Base-by-base conservation (phyloP, 2,329 filamentous ascomycete genomes). In the Stromatinia cepivora region DNA sequence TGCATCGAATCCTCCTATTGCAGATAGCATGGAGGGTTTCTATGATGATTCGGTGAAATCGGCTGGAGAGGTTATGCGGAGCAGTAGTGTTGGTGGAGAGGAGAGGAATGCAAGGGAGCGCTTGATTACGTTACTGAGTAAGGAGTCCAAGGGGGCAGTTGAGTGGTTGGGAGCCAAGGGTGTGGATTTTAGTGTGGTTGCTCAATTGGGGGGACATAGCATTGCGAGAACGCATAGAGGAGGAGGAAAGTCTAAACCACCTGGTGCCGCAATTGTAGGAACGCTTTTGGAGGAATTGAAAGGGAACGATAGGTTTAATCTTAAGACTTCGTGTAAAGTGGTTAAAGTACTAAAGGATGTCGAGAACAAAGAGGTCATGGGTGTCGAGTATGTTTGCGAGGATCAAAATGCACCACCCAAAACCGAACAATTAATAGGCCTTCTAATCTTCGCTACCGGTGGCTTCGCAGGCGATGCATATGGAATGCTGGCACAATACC, bases 381-480 rank as follows among this genome's bases (percentile, higher is more conserved):
- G 88, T 0, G 85, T 90, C 2, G 81, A 85, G 70, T 88, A 85
- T 70, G 69, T 67, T 1, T 66, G 34, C 59, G 79, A 82, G 20
- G 71, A 72, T 4, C 22, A 17, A 39, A 52, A 63, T 3, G n/a
- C 6, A 25, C 2, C 3, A 28, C 28, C 22, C 4, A 70, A 76
- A 39, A 74, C 68, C 9, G 73, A 77, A 58, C 79, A 79, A 15
- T 75, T 87, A 1, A 76, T 79, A 2, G 86, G 86, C 0, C 84
- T 85, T 0, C 86, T 90, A 0, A 80, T 90, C 7, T 88, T 90
- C 69, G 84, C 88, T 0, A 81, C 82, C 0, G 88, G 88, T 9
- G 88, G 88, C 0, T 90, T 90, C 70, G 87, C 83, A 0, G 88
- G 88, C 15, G 88, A 90, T 75, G 82, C 86, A 3, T 77, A 82